Conservation (phyloP, 2,329 filamentous ascomycete species). For the Chaetothyriales sp. region DNA sequence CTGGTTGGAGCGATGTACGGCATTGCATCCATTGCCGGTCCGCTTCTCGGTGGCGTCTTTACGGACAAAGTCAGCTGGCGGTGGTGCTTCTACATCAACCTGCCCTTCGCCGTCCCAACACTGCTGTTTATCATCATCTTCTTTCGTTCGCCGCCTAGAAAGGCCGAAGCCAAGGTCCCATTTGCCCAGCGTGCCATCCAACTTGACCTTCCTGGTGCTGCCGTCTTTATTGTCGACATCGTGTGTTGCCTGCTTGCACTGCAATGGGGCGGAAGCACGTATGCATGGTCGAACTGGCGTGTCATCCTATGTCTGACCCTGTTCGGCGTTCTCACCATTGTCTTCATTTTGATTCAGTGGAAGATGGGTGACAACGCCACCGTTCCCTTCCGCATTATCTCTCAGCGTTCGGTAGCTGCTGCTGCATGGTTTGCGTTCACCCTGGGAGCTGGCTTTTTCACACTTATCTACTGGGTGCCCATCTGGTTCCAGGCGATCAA, state of each 20-base stretch:
- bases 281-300: constrained; percentile 30
- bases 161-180: constrained; percentile 19
- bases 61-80: constrained; percentile 25
- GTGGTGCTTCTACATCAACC: constrained; percentile 32
- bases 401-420: constrained; percentile 27
- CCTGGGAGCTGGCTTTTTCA: constrained; percentile 25
- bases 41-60: constrained; percentile 25
- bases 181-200: constrained; percentile 25
- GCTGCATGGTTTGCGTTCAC: constrained; percentile 23
- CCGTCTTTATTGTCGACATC: constrained; percentile 31
- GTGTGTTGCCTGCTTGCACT: constrained; percentile 36
- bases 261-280: constrained; percentile 32
- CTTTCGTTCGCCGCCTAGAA: constrained; percentile 26
- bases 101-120: constrained; percentile 27
- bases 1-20: constrained; percentile 32
- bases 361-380: constrained; percentile 35
- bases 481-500: constrained; percentile 36
- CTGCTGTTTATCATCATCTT: constrained; percentile 35
- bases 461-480: constrained; percentile 29
- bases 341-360: constrained; percentile 32
- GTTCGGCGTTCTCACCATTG: constrained; percentile 24
- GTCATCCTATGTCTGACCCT: constrained; percentile 37
- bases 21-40: constrained; percentile 28
- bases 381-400: constrained; percentile 36
- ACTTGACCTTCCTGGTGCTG: constrained; percentile 29